Evolutionary conservation across 1,284 basidiomycete genomes (phyloP), one percentile per base, ranked within the genome.

Genomic region (Porogramme epimiltina): DNA sequence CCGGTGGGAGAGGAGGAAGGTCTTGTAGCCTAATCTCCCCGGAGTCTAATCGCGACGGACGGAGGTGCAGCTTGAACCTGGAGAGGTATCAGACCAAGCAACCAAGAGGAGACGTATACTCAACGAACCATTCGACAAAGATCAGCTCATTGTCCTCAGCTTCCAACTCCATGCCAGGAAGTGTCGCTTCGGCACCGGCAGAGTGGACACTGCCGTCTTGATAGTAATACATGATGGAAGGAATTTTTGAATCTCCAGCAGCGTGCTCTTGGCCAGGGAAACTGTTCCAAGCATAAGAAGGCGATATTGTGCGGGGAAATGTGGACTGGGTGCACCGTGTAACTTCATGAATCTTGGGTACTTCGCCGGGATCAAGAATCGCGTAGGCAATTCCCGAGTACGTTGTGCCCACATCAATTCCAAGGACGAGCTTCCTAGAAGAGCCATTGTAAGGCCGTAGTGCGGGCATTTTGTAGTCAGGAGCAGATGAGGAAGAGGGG

Each of bases 51-150:
- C 69, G 66, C n/a, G 58, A 58, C 4, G 78, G 76, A 0, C 77
- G 73, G 2, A 85, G 64, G 56, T 82, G 75, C 0, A 85, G 63
- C 60, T 85, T 84, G 70, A 82, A 85, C 82, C 82, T 84, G 19
- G 8, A 39, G 4, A 18, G 18, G 28, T 31, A 31, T 8, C 28
- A 31, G 13, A 31, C 28, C 28, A 31, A 8, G 6, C 28, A 8
- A 31, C 28, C 6, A 31, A 31, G 28, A 31, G 6, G 28, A 31
- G 28, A 31, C 28, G n/a, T n/a, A n/a, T 9, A n/a, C 24, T 42
- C 49, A 5, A 57, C 55, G n/a, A 49, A 81, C 82, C 81, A 84
- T 64, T 80, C 76, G 0, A 78, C 73, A 33, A 73, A 78, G 5
- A 69, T 60, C 70, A 77, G 77, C 4, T 70, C 66, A 45, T 79